Conservation (phyloP, 768 basidiomycete species). For the Saitozyma sp. region DNA sequence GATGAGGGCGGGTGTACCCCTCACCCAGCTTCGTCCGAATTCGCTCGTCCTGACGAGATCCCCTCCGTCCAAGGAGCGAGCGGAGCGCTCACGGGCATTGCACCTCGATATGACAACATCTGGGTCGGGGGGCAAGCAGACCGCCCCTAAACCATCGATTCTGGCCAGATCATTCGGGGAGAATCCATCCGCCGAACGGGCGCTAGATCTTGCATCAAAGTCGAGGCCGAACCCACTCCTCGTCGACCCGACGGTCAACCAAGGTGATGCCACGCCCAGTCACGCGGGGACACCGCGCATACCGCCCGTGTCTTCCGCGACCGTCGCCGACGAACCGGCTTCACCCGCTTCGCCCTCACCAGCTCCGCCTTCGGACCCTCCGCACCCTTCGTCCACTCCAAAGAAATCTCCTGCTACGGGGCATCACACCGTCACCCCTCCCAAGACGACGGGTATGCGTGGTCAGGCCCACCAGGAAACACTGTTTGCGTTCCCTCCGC, state of each 20-base stretch:
- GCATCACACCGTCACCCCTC: conserved; percentile 32
- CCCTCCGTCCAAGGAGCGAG: not conserved
- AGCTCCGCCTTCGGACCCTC: not conserved
- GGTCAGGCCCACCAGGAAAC: conserved; percentile 17
- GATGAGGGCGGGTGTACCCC: no score
- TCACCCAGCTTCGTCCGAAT: no score
- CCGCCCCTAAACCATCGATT: no score
- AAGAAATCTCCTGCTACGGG: not conserved
- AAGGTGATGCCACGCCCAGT: not conserved
- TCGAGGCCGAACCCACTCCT: not conserved
- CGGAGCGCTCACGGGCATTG: not conserved
- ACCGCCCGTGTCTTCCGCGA: not conserved
- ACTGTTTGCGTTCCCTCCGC: conserved; percentile 26
- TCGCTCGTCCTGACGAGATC: not conserved
- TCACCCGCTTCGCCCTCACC: not conserved
- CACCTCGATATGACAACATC: not conserved
- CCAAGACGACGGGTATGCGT: conserved; percentile 13
- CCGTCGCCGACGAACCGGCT: not conserved
- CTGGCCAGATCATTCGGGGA: no score
- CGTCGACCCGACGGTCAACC: not conserved
- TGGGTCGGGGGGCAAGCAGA: no score
- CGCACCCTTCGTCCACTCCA: not conserved
- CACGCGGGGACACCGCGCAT: not conserved
- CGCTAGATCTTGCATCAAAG: no score
- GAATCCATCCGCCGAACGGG: no score